phyloP scores from a whole-genome alignment of 2,329 filamentous ascomycete species.

The Cladophialophora bantiana region DNA sequence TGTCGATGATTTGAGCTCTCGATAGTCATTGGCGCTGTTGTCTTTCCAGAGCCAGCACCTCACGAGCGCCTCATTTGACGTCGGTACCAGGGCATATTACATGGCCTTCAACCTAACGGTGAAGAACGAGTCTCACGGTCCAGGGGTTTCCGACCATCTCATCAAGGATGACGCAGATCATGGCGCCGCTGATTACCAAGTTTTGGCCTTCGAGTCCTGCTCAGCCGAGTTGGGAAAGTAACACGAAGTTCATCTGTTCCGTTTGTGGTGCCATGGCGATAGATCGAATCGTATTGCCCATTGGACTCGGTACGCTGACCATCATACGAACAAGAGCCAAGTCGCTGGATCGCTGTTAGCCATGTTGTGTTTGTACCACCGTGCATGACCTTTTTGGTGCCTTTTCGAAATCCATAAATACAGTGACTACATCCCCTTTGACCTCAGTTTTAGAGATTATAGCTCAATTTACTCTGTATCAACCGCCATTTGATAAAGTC shows the following conservation, averaged over 20 bases:
- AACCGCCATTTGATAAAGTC: no score
- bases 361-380: no score
- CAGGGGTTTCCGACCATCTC: constrained; percentile 50
- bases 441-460: no score
- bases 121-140: constrained; percentile 35
- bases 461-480: no score
- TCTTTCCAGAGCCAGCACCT: constrained; percentile 34
- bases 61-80: constrained; percentile 36
- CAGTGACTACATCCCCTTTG: no score
- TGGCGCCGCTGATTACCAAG: constrained; percentile 49
- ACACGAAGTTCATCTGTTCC: constrained; percentile 40
- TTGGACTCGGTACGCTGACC: not conserved
- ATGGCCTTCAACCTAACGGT: constrained; percentile 39
- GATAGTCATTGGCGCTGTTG: constrained; percentile 38
- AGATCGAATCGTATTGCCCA: not conserved
- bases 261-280: constrained; percentile 19
- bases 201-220: constrained; percentile 52
- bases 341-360: no score
- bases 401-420: no score
- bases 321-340: no score
- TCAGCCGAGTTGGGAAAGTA: constrained; percentile 47
- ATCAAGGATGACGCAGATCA: constrained; percentile 52
- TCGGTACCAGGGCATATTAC: constrained; percentile 36
- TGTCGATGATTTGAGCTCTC: constrained; percentile 38
- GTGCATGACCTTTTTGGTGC: no score